Evolutionary conservation across 2,329 filamentous ascomycete species (phyloP), one percentile per base, ranked within the genome.

Genomic region (Aspergillus niger): DNA sequence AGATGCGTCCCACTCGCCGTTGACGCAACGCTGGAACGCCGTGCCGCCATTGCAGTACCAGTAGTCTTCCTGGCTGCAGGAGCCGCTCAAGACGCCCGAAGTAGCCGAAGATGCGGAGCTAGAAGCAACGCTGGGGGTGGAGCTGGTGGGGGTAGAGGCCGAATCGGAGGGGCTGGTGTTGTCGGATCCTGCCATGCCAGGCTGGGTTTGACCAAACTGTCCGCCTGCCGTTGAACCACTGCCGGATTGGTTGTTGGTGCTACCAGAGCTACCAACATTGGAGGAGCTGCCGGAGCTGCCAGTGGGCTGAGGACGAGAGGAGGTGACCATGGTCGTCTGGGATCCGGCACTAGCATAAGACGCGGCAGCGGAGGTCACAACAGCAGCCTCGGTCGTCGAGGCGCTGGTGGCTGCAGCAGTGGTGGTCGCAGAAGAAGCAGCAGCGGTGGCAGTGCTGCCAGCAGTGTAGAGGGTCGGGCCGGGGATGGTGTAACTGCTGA

Each of bases 401-500:
- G 53, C 47, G 5, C 13, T 24, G 20, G 32, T 44, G 32, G 13
- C 17, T 10, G 41, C 38, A 36, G 54, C 24, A 57, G 36, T 30
- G n/a, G 53, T 39, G 8, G 22, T 13, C 17, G 24, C 11, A 38
- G 26, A 39, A 24, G 26, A 39, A 11, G 52, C 39, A 20, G 53
- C 20, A 1, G 53, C 53, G 15, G 53, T 55, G 10, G 53, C 53
- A 8, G 53, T 36, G 8, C 53, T 44, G 24, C 49, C 59, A n/a
- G 59, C 54, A 3, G 55, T 65, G 55, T 65, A 69, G 24, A 71
- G 54, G 20, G 65, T 41, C 5, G 82, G 82, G 26, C 82, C 83
- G 8, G 82, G 82, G 20, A 83, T 81, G n/a, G 69, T 66, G 67
- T 85, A 85, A 32, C 66, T 72, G 57, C 68, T 72, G 50, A 80